Evolutionary conservation across 1,284 basidiomycete species (phyloP).

Genomic region (Cutaneotrichosporon spelunceum): DNA sequence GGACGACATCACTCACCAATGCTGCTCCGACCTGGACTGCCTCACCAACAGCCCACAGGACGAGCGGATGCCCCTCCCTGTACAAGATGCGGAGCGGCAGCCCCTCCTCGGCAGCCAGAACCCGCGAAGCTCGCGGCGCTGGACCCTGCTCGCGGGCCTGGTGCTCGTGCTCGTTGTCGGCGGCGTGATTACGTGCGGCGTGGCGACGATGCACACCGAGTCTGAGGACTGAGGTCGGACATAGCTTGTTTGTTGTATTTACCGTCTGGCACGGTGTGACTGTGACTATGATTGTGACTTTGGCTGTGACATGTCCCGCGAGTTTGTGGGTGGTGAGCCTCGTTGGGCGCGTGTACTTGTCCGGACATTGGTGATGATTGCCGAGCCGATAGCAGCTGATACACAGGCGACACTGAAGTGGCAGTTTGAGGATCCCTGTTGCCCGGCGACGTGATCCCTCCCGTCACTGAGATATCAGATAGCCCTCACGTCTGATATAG

Average conservation of each 20-base stretch:
- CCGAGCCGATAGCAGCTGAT: too few species aligned
- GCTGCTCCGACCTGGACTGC: background rate
- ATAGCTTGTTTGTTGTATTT: background rate
- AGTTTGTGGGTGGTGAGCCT: background rate
- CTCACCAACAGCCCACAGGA: slow-evolving; percentile 8
- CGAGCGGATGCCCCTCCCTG: background rate
- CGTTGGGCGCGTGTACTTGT: background rate
- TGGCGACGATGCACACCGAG: background rate
- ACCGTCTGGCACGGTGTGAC: background rate
- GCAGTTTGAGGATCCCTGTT: too few species aligned
- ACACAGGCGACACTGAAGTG: too few species aligned
- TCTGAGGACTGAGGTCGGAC: too few species aligned
- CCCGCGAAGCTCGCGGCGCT: background rate
- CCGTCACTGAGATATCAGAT: background rate
- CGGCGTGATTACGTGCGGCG: background rate
- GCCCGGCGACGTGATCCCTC: background rate
- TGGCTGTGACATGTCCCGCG: slow-evolving; percentile 2
- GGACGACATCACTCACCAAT: background rate
- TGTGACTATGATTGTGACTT: too few species aligned
- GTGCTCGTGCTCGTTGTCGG: background rate
- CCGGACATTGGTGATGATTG: background rate
- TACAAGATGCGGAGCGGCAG: slow-evolving; percentile 51
- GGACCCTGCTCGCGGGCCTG: background rate
- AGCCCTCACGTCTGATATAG: too few species aligned
- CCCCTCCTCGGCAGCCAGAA: slow-evolving; percentile 42